These are phyloP conservation scores for Tilletiaria anomala DNA, from an alignment of 1,284 basidiomycete species.

Conservation along the genomic window DNA sequence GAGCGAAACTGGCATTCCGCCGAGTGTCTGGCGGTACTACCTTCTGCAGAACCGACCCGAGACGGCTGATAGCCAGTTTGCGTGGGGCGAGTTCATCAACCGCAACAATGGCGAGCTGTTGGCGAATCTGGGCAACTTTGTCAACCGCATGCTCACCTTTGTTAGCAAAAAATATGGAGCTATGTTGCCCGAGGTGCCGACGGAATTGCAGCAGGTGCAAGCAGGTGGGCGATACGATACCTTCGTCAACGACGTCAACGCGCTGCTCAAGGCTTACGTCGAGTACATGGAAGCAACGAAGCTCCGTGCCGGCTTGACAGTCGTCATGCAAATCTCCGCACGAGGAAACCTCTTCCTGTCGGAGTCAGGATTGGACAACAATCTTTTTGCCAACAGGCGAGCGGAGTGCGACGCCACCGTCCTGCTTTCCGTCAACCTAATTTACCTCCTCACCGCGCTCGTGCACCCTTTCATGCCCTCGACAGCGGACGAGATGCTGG, in stretches of 20 bases:
- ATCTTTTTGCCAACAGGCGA: conserved; percentile 65
- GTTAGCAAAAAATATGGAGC: conserved; percentile 65
- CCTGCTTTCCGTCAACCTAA: conserved; percentile 74
- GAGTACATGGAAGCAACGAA: conserved; percentile 83
- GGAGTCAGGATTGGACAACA: conserved; percentile 77
- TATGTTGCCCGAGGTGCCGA: conserved; percentile 49
- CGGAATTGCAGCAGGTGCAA: conserved; percentile 2
- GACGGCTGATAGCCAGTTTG: conserved; percentile 86
- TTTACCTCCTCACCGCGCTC: conserved; percentile 73
- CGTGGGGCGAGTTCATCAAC: conserved; percentile 86
- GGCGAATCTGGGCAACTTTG: conserved; percentile 97
- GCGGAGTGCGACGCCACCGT: conserved; percentile 78
- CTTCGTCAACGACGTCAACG: conserved; percentile 70
- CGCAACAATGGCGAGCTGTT: conserved; percentile 87
- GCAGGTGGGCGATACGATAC: background rate
- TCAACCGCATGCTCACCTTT: conserved; percentile 88
- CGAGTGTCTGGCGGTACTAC: conserved; percentile 96
- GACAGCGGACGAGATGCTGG: conserved; percentile 64
- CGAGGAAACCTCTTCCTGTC: conserved; percentile 92
- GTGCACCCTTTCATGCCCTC: conserved; percentile 94
- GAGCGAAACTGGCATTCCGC: conserved; percentile 75
- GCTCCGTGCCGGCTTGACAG: conserved; percentile 69
- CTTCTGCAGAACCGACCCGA: conserved; percentile 85
- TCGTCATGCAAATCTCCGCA: conserved; percentile 75
- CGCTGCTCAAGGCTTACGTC: conserved; percentile 63